Conservation (phyloP, 148 eudicot species). For the Pharnaceum exiguum region DNA sequence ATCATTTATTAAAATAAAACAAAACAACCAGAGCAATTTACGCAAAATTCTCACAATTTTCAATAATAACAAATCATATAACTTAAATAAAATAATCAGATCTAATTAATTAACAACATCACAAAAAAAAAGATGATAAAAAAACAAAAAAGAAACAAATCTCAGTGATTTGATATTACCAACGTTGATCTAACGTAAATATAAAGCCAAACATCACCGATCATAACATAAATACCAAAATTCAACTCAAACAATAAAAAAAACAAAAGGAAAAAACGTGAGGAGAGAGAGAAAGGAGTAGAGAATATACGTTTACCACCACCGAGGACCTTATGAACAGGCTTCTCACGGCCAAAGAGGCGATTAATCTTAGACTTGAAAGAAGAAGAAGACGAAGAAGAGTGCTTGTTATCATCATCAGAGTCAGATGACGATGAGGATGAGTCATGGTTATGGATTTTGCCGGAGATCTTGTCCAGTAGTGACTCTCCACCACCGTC, state of each 20-base stretch:
- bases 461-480: conserved; percentile 49
- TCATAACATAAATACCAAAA: background rate
- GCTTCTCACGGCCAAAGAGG: conserved; percentile 60
- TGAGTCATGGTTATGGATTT: conserved; percentile 46
- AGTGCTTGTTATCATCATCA: conserved; percentile 36
- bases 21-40: too few relatives aligned
- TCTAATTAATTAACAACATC: too few relatives aligned
- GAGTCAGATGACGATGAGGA: conserved; percentile 48
- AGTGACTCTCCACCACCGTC: conserved; percentile 32
- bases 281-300: background rate
- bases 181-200: too few relatives aligned
- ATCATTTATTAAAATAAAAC: too few relatives aligned
- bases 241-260: background rate
- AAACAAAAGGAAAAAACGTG: background rate
- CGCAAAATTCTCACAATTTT: too few relatives aligned
- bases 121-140: too few relatives aligned
- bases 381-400: conserved; percentile 30
- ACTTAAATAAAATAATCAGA: too few relatives aligned
- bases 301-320: conserved; percentile 68
- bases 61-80: too few relatives aligned
- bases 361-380: conserved; percentile 49
- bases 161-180: too few relatives aligned
- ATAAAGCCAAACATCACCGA: background rate
- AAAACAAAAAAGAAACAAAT: too few relatives aligned
- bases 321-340: conserved; percentile 72